Evolutionary conservation across 2,329 filamentous ascomycete genomes (phyloP), one percentile per base, ranked within the genome.

Genomic region (Ascochyta fabae): DNA sequence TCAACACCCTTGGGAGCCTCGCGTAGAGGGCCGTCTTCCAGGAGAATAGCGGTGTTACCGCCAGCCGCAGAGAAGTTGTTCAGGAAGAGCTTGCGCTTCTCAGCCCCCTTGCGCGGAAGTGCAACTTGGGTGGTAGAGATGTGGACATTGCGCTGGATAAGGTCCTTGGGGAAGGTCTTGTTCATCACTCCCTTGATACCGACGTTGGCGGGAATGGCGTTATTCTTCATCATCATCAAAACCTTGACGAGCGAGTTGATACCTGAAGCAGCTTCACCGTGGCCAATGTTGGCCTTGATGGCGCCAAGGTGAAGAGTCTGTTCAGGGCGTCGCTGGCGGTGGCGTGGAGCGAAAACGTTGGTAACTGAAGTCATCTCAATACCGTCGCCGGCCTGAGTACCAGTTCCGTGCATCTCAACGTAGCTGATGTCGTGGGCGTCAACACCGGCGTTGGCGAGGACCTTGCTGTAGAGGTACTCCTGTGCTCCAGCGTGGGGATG

Each of bases 331-430:
- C 81, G 80, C 66, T 81, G 79, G 38, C 78, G 77, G 61, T 81
- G 74, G 49, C 79, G 77, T 22, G 84, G 81, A 40, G 84, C 86
- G 63, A 88, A 89, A 19, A 84, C 79, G 44, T 84, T 80, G 22
- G 87, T 86, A 44, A 96, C 89, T 0, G 88, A 92, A 1, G 86
- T 81, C 88, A 94, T 93, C 73, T 96, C 92, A 4, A 86, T 89
- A 7, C 86, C 87, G 68, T 96, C 92, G 58, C 90, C 92, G 29
- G 89, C 91, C 73, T 95, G 90, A 0, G 91, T 96, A 29, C 92
- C 92, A 3, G 92, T 96, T 13, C 90, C 92, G 73, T 96, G 91
- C 87, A 95, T 92, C 76, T 96, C 92, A 8, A 96, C 87, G 68
- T 94, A 96, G 74, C 87, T 87, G 44, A 96, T 83, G 60, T 93